A percentile compares a stretch with the other conserved stretches of the same genome.
Conservation (phyloP, 768 basidiomycete species). For the Tulasnella sp. region DNA sequence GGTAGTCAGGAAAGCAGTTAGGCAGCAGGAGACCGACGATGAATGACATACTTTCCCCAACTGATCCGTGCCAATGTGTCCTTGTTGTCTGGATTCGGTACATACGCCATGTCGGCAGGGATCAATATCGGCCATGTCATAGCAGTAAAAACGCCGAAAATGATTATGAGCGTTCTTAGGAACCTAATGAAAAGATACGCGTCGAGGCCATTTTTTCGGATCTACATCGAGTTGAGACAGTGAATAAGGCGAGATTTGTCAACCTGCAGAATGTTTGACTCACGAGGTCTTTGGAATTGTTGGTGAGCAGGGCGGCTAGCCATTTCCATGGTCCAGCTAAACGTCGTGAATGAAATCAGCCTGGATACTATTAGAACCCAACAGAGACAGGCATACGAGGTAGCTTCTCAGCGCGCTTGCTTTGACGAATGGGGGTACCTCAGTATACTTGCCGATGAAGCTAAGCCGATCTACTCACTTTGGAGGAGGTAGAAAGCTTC, state of each 20-base stretch:
- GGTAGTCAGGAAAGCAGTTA: slow-evolving; percentile 34
- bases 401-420: slow-evolving; percentile 14
- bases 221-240: slow-evolving; percentile 26
- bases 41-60: slow-evolving; percentile 39
- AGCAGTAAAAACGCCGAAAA: slow-evolving; percentile 52
- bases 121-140: slow-evolving; percentile 54
- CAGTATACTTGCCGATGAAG: no score
- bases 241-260: not conserved
- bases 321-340: slow-evolving; percentile 41
- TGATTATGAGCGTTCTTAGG: slow-evolving; percentile 52
- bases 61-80: slow-evolving; percentile 34
- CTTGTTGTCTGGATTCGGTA: slow-evolving; percentile 25
- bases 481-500: slow-evolving; percentile 50
- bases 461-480: slow-evolving; percentile 36
- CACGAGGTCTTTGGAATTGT: slow-evolving; percentile 39
- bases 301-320: slow-evolving; percentile 37
- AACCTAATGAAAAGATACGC: slow-evolving; percentile 44
- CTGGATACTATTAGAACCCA: not conserved
- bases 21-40: slow-evolving; percentile 36
- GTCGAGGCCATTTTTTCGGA: slow-evolving; percentile 53
- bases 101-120: slow-evolving; percentile 43
- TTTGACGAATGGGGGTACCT: slow-evolving; percentile 25
- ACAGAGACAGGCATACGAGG: not conserved
- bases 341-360: slow-evolving; percentile 32
- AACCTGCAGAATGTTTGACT: slow-evolving; percentile 19